Conservation (phyloP, 371 early-diverging fungal genomes). For the Mortierella sp. region DNA sequence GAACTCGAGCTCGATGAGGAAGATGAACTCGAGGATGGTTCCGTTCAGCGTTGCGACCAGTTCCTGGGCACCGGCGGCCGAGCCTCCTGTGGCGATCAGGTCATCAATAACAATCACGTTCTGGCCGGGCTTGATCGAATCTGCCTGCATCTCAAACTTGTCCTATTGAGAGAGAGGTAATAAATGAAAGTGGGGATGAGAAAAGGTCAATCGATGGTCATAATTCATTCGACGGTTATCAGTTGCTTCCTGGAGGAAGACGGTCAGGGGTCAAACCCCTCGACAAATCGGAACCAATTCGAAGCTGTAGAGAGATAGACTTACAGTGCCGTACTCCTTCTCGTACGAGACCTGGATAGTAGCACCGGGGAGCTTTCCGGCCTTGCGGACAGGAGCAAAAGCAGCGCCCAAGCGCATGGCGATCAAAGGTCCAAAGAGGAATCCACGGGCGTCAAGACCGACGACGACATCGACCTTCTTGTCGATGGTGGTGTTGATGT, state of each 20-base stretch:
- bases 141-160: conserved; percentile 91
- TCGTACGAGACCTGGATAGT: conserved; percentile 79
- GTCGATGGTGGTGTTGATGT: conserved; percentile 75
- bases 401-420: conserved; percentile 90
- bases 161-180: conserved; percentile 67
- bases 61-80: conserved; percentile 66
- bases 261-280: too few relatives aligned
- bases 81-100: conserved; percentile 93
- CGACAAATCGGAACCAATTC: not conserved
- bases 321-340: conserved; percentile 96
- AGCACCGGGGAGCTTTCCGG: conserved; percentile 95
- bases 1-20: conserved; percentile 91
- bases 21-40: conserved; percentile 85
- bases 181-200: not conserved
- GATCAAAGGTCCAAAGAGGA: conserved; percentile 91
- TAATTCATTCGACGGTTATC: too few relatives aligned
- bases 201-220: too few relatives aligned
- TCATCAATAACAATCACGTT: conserved; percentile 96
- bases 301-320: conserved; percentile 17
- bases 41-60: conserved; percentile 85
- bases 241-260: too few relatives aligned
- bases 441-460: conserved; percentile 94
- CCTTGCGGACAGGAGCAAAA: conserved; percentile 97
- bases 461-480: conserved; percentile 92
- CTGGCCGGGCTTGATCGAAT: conserved; percentile 84